These are phyloP conservation scores for Colletotrichum navitas DNA, from an alignment of 2,329 filamentous ascomycete species.

Conservation along the genomic window DNA sequence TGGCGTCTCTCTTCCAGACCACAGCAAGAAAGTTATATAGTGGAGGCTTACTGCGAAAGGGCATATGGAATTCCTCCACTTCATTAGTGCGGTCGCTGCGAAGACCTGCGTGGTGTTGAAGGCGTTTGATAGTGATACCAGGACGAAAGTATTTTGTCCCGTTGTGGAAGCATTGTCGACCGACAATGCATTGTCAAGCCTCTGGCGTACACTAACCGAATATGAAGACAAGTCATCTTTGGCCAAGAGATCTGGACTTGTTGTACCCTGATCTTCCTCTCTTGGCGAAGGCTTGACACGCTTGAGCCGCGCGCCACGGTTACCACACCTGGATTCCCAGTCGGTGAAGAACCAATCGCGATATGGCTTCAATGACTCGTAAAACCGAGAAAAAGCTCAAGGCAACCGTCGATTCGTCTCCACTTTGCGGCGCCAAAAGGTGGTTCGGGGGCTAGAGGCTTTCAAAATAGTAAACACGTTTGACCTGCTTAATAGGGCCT, in stretches of 20 bases:
- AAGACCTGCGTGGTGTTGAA: background rate
- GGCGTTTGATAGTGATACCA: no score
- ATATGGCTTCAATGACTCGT: background rate
- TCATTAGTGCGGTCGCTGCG: background rate
- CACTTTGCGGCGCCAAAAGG: background rate
- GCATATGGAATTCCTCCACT: no score
- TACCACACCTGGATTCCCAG: constrained; percentile 15
- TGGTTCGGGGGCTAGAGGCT: background rate
- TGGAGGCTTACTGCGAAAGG: no score
- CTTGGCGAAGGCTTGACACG: constrained; percentile 28
- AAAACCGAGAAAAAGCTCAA: background rate
- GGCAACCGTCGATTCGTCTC: background rate
- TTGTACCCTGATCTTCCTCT: background rate
- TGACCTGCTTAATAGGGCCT: constrained; percentile 19
- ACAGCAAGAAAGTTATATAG: background rate
- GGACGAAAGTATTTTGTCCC: background rate
- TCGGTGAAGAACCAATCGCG: no score
- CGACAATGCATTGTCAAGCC: background rate
- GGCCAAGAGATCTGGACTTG: constrained; percentile 30
- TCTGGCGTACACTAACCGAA: background rate
- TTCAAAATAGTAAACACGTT: background rate
- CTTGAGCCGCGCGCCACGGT: background rate
- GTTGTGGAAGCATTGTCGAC: background rate
- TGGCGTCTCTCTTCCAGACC: background rate
- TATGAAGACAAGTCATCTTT: constrained; percentile 16